phyloP scores from a whole-genome alignment of 1,284 basidiomycete species.

The Cutaneotrichosporon dermatis region DNA sequence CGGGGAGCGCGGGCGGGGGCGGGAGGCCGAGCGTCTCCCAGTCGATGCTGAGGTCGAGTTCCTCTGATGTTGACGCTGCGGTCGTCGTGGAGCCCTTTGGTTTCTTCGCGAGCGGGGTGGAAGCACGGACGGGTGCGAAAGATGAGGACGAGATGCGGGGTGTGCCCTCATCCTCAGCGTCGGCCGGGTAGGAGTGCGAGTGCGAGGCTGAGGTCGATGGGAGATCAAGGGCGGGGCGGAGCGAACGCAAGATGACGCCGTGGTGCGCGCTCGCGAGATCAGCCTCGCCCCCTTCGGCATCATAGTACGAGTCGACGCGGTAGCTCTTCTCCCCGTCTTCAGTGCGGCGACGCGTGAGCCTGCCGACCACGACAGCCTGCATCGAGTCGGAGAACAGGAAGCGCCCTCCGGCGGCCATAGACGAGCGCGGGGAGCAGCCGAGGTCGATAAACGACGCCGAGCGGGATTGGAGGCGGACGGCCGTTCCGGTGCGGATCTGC shows the following conservation, averaged over 20 bases:
- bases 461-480: background rate
- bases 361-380: background rate
- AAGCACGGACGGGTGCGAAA: background rate
- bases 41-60: background rate
- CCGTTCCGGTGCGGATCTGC: background rate
- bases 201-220: no score
- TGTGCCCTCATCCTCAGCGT: background rate
- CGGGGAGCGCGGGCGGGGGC: background rate
- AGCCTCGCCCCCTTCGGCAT: background rate
- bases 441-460: background rate
- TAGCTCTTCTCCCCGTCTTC: background rate
- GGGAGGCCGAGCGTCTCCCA: slow-evolving; percentile 2
- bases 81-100: background rate
- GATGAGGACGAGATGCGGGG: background rate
- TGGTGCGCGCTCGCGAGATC: background rate
- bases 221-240: background rate
- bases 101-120: background rate
- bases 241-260: background rate
- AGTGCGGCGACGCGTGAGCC: background rate
- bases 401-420: background rate
- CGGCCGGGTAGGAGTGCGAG: no score
- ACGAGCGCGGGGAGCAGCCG: background rate
- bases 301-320: background rate
- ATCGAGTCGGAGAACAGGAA: background rate
- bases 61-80: background rate